These are phyloP conservation scores for Leccinum olivaceopallidum DNA, from an alignment of 768 basidiomycete species.

Conservation along the genomic window DNA sequence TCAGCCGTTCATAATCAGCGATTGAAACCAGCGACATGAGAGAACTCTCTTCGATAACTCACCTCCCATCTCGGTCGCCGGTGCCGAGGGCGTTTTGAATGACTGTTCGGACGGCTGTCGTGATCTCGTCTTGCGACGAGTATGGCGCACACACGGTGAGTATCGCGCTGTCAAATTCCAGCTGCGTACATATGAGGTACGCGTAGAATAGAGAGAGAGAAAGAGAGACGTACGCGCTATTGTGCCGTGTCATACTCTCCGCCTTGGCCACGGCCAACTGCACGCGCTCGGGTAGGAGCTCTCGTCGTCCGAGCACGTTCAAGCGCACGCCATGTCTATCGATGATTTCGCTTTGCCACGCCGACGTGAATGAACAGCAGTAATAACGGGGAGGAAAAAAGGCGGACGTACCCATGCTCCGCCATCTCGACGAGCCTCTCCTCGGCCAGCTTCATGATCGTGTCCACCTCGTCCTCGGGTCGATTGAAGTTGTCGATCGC, in stretches of 20 bases:
- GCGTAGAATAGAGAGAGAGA: neutral
- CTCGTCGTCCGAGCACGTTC: constrained; percentile 76
- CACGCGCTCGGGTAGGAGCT: constrained; percentile 79
- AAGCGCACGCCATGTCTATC: constrained; percentile 82
- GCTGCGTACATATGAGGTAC: neutral
- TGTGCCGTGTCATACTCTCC: constrained; percentile 73
- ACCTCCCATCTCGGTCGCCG: constrained; percentile 32
- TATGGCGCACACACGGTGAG: constrained; percentile 95
- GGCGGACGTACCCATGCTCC: constrained; percentile 65
- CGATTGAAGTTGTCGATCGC: constrained; percentile 97
- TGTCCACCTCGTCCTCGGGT: constrained; percentile 79
- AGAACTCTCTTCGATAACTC: constrained; percentile 5
- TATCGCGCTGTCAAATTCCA: constrained; percentile 58
- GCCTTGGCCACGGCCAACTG: constrained; percentile 68
- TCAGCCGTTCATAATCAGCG: neutral
- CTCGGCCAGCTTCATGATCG: constrained; percentile 69
- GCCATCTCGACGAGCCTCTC: constrained; percentile 66
- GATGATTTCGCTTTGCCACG: constrained; percentile 66
- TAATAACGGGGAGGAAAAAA: neutral
- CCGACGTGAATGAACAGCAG: neutral
- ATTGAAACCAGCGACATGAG: neutral
- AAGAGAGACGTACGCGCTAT: constrained; percentile 54
- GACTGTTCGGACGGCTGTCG: constrained; percentile 58
- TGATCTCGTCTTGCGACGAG: constrained; percentile 88
- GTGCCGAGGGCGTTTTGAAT: constrained; percentile 36